phyloP scores from a whole-genome alignment of 768 basidiomycete genomes.

The Xanthoconium stramineum region DNA sequence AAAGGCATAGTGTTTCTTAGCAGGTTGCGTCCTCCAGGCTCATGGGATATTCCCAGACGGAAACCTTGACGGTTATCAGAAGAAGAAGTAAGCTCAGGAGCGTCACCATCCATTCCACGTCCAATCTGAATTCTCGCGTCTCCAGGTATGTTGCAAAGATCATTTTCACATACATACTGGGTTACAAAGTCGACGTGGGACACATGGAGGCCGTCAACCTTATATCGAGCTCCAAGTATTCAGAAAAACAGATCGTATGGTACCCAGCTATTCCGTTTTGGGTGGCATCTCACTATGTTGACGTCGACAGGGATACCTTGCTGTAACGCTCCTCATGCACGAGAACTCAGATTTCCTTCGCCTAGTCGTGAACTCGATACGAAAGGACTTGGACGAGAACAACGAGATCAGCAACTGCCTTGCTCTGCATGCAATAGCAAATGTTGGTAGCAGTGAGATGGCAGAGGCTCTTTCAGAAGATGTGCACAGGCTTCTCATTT shows the following conservation, averaged over 20 bases:
- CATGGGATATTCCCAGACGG: constrained; percentile 51
- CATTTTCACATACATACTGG: constrained; percentile 97
- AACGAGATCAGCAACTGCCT: constrained; percentile 95
- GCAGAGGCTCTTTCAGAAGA: constrained; percentile 92
- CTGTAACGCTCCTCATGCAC: constrained; percentile 95
- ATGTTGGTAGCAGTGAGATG: constrained; percentile 98
- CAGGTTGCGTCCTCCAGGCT: constrained; percentile 1
- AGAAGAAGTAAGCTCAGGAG: constrained; percentile 70
- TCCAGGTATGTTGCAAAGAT: constrained; percentile 95
- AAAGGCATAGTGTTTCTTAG: constrained; percentile 57
- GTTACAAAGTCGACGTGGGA: constrained; percentile 98
- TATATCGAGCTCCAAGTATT: constrained; percentile 92
- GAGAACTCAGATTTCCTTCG: constrained; percentile 97
- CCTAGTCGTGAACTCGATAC: constrained; percentile 95
- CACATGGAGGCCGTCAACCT: constrained; percentile 99
- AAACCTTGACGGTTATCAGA: constrained; percentile 86
- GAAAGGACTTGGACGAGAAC: constrained; percentile 93
- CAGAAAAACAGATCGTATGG: constrained; percentile 97
- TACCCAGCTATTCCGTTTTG: not conserved
- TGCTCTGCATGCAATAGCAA: constrained; percentile 96
- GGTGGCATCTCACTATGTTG: not conserved
- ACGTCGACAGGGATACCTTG: constrained; percentile 82
- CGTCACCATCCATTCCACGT: constrained; percentile 9
- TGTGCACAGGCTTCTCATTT: constrained; percentile 92
- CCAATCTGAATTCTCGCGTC: constrained; percentile 14